Base-by-base conservation (phyloP, 169 alveolate species). In the Eimeria praecox region DNA sequence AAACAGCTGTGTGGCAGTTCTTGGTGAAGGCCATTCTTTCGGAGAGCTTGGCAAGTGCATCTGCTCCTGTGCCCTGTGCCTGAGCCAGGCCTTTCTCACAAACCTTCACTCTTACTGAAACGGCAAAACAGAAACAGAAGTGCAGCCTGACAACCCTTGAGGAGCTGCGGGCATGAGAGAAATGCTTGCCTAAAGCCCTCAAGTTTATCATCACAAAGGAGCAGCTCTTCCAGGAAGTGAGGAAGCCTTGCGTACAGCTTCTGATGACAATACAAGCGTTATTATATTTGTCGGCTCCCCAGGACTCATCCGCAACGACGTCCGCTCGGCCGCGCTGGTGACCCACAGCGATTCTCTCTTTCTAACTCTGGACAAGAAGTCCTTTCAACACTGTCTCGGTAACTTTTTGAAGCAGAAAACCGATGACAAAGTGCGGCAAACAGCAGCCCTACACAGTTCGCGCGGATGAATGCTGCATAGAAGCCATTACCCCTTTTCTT, bases 291-390 rank as follows among this genome's bases (percentile, higher is more conserved):
- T 2, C 49, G 6, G 27, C 30, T 9, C 2, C 78, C 27, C 91
- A 91, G 95, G 95, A 30, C 66, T 91, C 71, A 91, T 91, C 40
- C 95, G 91, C 30, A 91, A 91, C 85, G 95, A 91, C 91, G 95
- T 91, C 22, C 80, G 95, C 10, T 91, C 95, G 4, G 95, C 95
- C 6, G 95, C 95, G 40, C 71, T 91, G 71, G 49, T 91, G 52
- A 78, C 95, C 22, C 75, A 77, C 82, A 91, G 90, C 42, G 95
- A 82, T 27, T 91, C 91, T 27, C 83, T 82, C 0, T 91, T 91
- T 27, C 71, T 91, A 5, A 59, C 91, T 0, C 42, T 91, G 73
- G 95, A 91, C 71, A 91, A 91, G 40, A 77, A 62, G 44, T 91
- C 95, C 1, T 91, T 91, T 82, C 90, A 91, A 38, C 95, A 62